Conservation (phyloP, 306 rosid genomes). For the Luffa acutangula region DNA sequence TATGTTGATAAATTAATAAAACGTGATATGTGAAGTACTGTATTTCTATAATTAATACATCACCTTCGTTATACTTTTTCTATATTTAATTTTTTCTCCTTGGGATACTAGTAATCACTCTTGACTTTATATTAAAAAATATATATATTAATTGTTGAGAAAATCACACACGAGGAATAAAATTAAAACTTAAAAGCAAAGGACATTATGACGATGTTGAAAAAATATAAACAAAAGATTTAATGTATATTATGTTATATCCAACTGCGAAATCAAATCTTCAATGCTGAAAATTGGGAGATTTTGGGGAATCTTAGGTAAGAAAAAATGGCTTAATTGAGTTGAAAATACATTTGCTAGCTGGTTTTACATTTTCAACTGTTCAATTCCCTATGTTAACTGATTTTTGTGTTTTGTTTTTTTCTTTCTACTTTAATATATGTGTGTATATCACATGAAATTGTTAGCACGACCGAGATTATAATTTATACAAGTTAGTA, state of each 20-base stretch:
- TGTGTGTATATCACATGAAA: no score
- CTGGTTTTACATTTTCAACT: neutral
- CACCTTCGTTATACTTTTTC: neutral
- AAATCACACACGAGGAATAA: neutral
- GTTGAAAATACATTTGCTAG: neutral
- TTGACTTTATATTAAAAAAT: neutral
- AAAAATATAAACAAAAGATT: neutral
- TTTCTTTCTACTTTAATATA: no score
- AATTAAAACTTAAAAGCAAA: neutral
- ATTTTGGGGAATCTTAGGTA: neutral
- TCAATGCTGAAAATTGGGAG: neutral
- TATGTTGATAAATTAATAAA: neutral
- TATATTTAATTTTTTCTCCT: neutral
- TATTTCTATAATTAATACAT: neutral
- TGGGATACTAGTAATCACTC: neutral
- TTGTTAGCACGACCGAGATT: no score
- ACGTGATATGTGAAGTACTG: neutral
- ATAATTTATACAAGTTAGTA: no score
- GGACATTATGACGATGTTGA: neutral
- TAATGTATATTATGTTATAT: neutral
- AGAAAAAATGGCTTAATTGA: neutral
- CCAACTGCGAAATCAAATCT: neutral
- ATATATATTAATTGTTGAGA: neutral
- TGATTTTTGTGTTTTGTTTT: neutral
- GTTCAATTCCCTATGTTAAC: neutral